Percentiles rank a stretch among this genome's conserved stretches.
Evolutionary conservation across 2,329 filamentous ascomycete genomes (phyloP).

Genomic region (Beauveria brongniartii): DNA sequence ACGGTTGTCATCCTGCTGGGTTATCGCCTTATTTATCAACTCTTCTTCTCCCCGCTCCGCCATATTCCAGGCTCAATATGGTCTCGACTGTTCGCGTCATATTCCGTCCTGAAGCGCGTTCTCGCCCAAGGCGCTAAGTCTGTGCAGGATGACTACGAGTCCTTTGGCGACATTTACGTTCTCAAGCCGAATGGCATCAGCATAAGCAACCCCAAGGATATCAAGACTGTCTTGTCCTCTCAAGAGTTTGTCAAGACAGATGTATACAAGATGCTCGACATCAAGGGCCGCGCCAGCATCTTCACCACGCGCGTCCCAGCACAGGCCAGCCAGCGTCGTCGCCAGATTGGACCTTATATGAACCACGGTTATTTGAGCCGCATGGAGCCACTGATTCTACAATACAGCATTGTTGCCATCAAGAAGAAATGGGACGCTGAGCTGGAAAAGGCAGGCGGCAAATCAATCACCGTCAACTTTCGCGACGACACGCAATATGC

Average conservation of each 20-base stretch:
- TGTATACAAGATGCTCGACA: conserved; percentile 10
- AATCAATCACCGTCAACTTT: neutral
- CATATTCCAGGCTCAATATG: neutral
- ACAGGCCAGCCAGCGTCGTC: conserved; percentile 1
- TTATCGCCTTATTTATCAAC: neutral
- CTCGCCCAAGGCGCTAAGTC: conserved; percentile 3
- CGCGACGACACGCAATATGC: conserved; percentile 8
- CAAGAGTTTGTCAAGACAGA: conserved; percentile 13
- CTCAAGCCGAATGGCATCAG: conserved; percentile 6
- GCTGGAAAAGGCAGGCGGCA: neutral
- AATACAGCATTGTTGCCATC: conserved; percentile 1
- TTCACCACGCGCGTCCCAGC: conserved; percentile 1
- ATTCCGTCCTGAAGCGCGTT: conserved; percentile 1
- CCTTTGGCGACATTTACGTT: neutral
- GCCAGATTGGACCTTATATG: conserved; percentile 4
- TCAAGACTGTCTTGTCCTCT: conserved; percentile 7
- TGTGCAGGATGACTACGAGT: conserved; percentile 1
- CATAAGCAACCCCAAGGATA: conserved; percentile 9
- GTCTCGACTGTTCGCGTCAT: neutral
- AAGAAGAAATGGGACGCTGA: conserved; percentile 1
- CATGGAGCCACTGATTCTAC: conserved; percentile 1
- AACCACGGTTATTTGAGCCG: conserved; percentile 1
- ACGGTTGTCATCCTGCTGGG: too few species aligned
- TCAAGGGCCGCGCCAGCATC: conserved; percentile 9
- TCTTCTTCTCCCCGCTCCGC: neutral